Base-by-base conservation (phyloP, 108 stramenopile genomes). In the Schizochytrium sp. region DNA sequence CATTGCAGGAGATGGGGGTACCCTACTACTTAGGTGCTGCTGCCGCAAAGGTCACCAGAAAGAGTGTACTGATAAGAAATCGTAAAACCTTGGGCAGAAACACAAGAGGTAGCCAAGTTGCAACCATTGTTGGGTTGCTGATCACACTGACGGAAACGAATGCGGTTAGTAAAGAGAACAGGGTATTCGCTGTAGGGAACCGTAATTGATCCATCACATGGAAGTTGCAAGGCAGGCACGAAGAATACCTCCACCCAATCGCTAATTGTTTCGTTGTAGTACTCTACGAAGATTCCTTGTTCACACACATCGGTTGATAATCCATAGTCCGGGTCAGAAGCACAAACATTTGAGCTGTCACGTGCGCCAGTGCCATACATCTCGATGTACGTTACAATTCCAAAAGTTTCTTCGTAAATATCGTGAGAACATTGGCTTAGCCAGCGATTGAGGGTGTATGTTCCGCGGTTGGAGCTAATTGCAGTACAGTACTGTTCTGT, bases 131-230 rank as follows among this genome's bases (percentile, higher is more conserved):
- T 69, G 64, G 64, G 42, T 8, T 12, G 64, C 3, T 69, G 64
- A 44, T 83, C 76, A 3, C 76, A 83, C 3, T 83, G 76, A 53
- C 53, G 47, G 76, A 83, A 83, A 53, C 76, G 76, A 42, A 83
- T 55, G 50, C 10, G 49, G 76, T 42, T 55, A 5, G 47, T 83
- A 28, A 83, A 83, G 2, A 83, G 76, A 46, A 55, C 53, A 2
- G 76, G 76, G 76, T 3, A 83, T 47, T 83, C 76, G 53, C 12
- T 53, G 76, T 83, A 83, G 28, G 10, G 10, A 53, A 83, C 76
- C 13, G 53, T 55, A 40, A 83, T 49, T 5, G 38, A n/a, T 47
- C 53, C 53, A 53, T 42, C n/a, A 53, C 76, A 83, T 0, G 76
- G 76, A n/a, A 55, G 47, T 47, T 42, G n/a, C 1, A 5, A 38